Percentiles rank a stretch among this genome's conserved stretches.
These are phyloP conservation scores for Boechera stricta DNA, from an alignment of 345 rosid species.

Conservation along the genomic window DNA sequence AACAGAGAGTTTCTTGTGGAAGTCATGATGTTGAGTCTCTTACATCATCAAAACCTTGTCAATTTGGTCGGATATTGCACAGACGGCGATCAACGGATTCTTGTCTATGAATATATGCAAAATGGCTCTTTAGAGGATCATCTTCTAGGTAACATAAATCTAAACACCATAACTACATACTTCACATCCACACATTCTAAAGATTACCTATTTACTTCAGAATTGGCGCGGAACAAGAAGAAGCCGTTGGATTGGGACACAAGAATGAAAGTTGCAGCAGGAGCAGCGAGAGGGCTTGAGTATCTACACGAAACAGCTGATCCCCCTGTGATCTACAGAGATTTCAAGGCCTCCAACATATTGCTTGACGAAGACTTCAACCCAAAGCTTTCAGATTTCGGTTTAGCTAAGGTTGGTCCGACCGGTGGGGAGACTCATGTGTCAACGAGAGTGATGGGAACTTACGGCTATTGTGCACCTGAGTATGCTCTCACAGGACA, in stretches of 20 bases:
- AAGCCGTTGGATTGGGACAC: slow-evolving; percentile 73
- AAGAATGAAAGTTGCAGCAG: slow-evolving; percentile 73
- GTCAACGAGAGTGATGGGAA: slow-evolving; percentile 91
- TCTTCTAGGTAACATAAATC: slow-evolving; percentile 62
- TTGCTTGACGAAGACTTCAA: slow-evolving; percentile 65
- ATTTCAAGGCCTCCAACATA: slow-evolving; percentile 76
- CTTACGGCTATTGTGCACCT: slow-evolving; percentile 83
- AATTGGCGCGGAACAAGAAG: slow-evolving; percentile 44
- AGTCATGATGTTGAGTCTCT: slow-evolving; percentile 75
- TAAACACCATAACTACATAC: slow-evolving; percentile 7
- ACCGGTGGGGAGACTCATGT: slow-evolving; percentile 71
- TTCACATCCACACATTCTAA: not conserved
- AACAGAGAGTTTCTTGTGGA: slow-evolving; percentile 82
- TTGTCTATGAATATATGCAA: slow-evolving; percentile 73
- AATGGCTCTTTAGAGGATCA: slow-evolving; percentile 81
- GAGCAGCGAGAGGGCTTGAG: slow-evolving; percentile 87
- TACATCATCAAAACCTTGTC: slow-evolving; percentile 72
- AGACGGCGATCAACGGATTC: slow-evolving; percentile 74
- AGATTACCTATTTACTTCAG: slow-evolving; percentile 37
- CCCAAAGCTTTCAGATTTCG: slow-evolving; percentile 84
- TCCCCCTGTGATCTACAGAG: slow-evolving; percentile 83
- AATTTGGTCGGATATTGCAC: slow-evolving; percentile 79
- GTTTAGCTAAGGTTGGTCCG: slow-evolving; percentile 85
- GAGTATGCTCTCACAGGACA: slow-evolving; percentile 78
- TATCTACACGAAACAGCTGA: slow-evolving; percentile 75